Base-by-base conservation (phyloP, 139 green algal genomes). In the Chlorella sp. region DNA sequence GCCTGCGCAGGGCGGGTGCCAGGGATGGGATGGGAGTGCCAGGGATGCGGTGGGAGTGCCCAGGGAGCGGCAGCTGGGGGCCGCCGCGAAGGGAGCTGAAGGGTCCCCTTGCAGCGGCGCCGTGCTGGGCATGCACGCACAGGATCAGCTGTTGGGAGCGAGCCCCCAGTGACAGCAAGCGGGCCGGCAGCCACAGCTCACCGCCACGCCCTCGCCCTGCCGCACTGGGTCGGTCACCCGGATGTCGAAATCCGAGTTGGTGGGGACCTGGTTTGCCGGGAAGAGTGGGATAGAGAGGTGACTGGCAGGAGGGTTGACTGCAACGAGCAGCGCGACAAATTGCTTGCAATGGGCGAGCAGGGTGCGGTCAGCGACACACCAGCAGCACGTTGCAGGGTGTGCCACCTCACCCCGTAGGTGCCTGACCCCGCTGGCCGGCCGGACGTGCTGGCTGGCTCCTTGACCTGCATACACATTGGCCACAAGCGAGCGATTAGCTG, bases 171-270 rank as follows among this genome's bases (percentile, higher is more conserved):
- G 11, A 54, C 46, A 54, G 46, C 46, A 54, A 54, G 46, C 46
- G 46, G 46, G 46, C 46, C 46, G 7, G 51, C 51, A 24, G n/a
- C n/a, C 51, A 20, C 70, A 67, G 43, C 83, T 72, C 41, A 92
- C 89, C 62, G 79, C 87, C 3, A 98, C 94, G 2, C 94, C 92
- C 38, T 99, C 96, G 4, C 96, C 96, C 81, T 98, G 96, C 90
- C 97, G 97, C 19, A 98, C 93, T n/a, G 96, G 95, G 62, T 99
- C 96, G 1, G 85, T 84, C 26, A 98, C 94, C 0, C 76, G 58
- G 64, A 97, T 93, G 20, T 94, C 85, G 84, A 95, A 94, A 1
- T 91, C 83, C 1, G 84, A 80, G n/a, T 64, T 51, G 20, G 69
- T 36, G 5, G 68, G 77, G 22, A 76, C 77, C 77, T 88, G 69